Evolutionary conservation across 2,329 filamentous ascomycete species (phyloP), one percentile per base, ranked within the genome.

Genomic region (Fusarium agapanthi): DNA sequence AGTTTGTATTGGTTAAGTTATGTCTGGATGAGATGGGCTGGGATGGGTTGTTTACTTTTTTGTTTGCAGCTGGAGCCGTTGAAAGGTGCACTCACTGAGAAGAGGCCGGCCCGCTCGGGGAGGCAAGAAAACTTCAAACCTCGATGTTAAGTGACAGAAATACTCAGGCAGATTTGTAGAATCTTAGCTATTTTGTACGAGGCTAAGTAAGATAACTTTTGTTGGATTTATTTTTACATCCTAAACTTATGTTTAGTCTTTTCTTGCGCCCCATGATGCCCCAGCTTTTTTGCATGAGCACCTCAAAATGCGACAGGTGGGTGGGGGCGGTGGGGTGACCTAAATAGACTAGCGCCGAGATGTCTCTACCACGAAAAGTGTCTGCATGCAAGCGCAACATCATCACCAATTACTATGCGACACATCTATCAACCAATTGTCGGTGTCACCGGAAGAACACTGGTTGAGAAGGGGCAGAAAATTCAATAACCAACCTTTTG

Each of bases 41-140:
- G 22, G 18, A 43, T 35, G 32, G 55, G 26, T 50, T 69, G 51
- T 67, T 67, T 69, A 67, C 62, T 58, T 70, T 59, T 58, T 40
- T 38, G 34, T 24, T 53, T 45, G 34, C 44, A 37, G 55, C 43
- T 40, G 34, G 37, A 32, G 55, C 43, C 24, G 20, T 63, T 64
- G 26, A 30, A 45, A 62, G 48, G 26, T 37, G 32, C 24, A 48
- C 26, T 37, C 34, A 24, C 26, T 37, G n/a, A n/a, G 32, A 24
- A 14, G 3, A 15, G 1, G 15, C 32, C 32, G 32, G 32, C 32
- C 15, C 7, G 32, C 32, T 34, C 7, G 1, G 26, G 26, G 44
- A 12, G 16, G 44, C 7, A 47, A 47, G 44, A 47, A 47, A 47
- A n/a, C 4, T n/a, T 2, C 5, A 14, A 26, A 12, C 14, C 20